Evolutionary conservation across 495 filamentous ascomycete species (phyloP).

Genomic region (Elasticomyces elasticus): DNA sequence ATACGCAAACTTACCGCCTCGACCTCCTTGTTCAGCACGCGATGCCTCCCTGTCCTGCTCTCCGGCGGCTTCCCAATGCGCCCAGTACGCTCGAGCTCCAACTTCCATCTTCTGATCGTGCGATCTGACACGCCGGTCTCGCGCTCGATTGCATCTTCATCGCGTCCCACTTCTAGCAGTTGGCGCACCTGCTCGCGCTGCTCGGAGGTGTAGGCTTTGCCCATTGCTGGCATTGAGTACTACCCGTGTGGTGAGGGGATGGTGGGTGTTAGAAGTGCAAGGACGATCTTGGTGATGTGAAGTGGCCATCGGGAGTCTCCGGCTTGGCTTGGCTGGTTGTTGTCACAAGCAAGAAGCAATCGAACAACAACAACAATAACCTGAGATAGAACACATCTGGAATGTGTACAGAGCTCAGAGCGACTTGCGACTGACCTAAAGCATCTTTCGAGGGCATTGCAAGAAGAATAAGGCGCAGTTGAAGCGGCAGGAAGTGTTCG

Average conservation of each 20-base stretch:
- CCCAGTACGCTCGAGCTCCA: slow-evolving; percentile 21
- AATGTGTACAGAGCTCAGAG: too few species aligned
- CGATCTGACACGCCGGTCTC: slow-evolving; percentile 20
- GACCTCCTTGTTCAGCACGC: slow-evolving; percentile 17
- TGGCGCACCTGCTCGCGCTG: slow-evolving; percentile 8
- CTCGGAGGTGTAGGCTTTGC: slow-evolving; percentile 14
- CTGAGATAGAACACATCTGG: too few species aligned
- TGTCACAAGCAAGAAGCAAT: too few species aligned
- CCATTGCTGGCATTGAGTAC: neutral
- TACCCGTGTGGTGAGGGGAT: neutral
- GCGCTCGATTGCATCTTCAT: slow-evolving; percentile 20
- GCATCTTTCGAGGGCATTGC: too few species aligned
- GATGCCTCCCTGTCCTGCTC: slow-evolving; percentile 19
- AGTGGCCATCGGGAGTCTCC: too few species aligned
- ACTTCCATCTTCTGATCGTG: slow-evolving; percentile 19
- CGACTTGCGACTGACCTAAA: too few species aligned
- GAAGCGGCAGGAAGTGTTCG: too few species aligned
- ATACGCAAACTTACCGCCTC: slow-evolving; percentile 16
- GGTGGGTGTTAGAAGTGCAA: neutral
- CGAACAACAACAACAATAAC: too few species aligned
- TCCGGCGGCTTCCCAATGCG: slow-evolving; percentile 22
- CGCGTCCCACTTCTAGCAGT: slow-evolving; percentile 14
- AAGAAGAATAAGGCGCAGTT: too few species aligned
- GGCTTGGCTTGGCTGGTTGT: too few species aligned
- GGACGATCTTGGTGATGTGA: too few species aligned